A percentile compares a stretch with the other conserved stretches of the same genome.
phyloP scores from a whole-genome alignment of 2,329 filamentous ascomycete genomes.

The Penicillium sp. region DNA sequence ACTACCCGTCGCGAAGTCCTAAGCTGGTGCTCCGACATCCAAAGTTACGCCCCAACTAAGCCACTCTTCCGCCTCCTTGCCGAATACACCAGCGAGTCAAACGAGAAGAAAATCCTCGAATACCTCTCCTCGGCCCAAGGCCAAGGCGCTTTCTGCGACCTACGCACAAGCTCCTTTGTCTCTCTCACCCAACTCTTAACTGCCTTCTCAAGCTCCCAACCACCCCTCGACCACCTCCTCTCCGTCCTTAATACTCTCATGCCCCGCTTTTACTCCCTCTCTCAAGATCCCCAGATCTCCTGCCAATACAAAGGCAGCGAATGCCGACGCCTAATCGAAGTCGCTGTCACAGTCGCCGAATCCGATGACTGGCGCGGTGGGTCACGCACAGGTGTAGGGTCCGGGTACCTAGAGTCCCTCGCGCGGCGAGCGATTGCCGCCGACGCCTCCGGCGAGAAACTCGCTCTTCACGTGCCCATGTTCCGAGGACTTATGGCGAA shows the following conservation, averaged over 20 bases:
- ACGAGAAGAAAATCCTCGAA: conserved; percentile 84
- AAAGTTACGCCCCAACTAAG: conserved; percentile 90
- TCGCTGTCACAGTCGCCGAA: conserved; percentile 96
- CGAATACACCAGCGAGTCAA: conserved; percentile 74
- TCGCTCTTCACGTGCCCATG: conserved; percentile 82
- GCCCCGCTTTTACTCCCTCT: conserved; percentile 98
- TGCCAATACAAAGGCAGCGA: conserved; percentile 67
- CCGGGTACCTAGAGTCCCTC: conserved; percentile 87
- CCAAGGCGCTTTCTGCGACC: conserved; percentile 88
- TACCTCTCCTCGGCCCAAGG: conserved; percentile 88
- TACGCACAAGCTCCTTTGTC: conserved; percentile 84
- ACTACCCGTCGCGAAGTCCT: conserved; percentile 90
- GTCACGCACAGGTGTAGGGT: conserved; percentile 78
- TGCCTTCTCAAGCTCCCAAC: conserved; percentile 89
- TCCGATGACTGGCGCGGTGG: conserved; percentile 73
- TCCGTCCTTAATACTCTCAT: conserved; percentile 82
- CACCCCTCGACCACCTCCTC: conserved; percentile 78
- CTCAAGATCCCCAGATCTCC: conserved; percentile 86
- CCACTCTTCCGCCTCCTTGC: conserved; percentile 78
- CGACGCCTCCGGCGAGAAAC: conserved; percentile 50
- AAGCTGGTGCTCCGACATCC: conserved; percentile 92
- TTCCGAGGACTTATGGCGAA: conserved; percentile 99
- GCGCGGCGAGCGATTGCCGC: conserved; percentile 71
- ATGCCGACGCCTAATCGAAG: conserved; percentile 79
- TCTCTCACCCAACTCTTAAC: conserved; percentile 81